Conservation (phyloP, 1,139 yeast species). For the Pichia sp. region DNA sequence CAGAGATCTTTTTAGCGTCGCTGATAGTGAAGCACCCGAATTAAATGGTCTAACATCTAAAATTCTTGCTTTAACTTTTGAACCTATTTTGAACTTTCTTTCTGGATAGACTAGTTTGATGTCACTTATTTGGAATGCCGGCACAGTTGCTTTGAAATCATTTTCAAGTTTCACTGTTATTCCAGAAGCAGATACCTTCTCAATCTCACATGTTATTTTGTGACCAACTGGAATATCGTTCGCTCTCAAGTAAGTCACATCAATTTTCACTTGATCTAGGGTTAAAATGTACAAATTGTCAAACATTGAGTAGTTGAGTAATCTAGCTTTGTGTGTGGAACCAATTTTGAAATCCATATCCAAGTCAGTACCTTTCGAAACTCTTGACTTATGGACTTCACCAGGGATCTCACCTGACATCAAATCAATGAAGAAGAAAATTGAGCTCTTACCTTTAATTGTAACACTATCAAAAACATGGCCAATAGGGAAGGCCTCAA, state of each 20-base stretch:
- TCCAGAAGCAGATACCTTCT: slow-evolving; percentile 63
- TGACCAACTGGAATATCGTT: slow-evolving; percentile 78
- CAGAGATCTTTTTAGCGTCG: slow-evolving; percentile 80
- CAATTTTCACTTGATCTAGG: slow-evolving; percentile 58
- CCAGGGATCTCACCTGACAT: slow-evolving; percentile 57
- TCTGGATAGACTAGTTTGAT: slow-evolving; percentile 83
- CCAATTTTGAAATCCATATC: slow-evolving; percentile 55
- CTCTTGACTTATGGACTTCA: slow-evolving; percentile 68
- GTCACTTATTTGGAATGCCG: slow-evolving; percentile 76
- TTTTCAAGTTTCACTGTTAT: slow-evolving; percentile 61
- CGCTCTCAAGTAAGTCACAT: slow-evolving; percentile 59
- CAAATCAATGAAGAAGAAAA: slow-evolving; percentile 53
- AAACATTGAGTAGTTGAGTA: slow-evolving; percentile 60
- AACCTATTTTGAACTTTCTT: slow-evolving; percentile 80
- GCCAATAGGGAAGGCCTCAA: slow-evolving; percentile 77
- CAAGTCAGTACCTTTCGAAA: slow-evolving; percentile 49
- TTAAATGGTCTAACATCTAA: slow-evolving; percentile 37
- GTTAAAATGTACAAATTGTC: slow-evolving; percentile 69
- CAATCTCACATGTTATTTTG: slow-evolving; percentile 54
- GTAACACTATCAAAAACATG: slow-evolving; percentile 57
- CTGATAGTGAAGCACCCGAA: slow-evolving; percentile 40
- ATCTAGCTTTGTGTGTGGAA: slow-evolving; percentile 70
- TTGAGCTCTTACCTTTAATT: slow-evolving; percentile 54
- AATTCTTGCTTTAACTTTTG: slow-evolving; percentile 72
- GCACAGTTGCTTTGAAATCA: slow-evolving; percentile 70